Conservation (phyloP, 2,329 filamentous ascomycete species). For the Hirsutella minnesotensis region DNA sequence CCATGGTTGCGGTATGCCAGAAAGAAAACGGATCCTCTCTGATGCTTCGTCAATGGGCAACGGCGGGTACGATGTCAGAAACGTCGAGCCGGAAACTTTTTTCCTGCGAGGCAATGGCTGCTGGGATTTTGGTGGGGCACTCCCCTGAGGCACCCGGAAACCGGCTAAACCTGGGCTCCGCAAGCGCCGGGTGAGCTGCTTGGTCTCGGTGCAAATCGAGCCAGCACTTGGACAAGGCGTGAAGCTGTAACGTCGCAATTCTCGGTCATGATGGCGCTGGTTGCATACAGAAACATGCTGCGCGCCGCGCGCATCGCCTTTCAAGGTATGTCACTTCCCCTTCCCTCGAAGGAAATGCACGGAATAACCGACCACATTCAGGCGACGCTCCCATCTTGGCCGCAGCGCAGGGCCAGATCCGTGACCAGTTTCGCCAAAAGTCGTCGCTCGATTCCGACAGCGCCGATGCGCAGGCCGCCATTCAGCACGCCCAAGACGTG, state of each 20-base stretch:
- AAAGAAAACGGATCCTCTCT: slow-evolving; percentile 1
- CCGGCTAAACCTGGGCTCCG: slow-evolving; percentile 13
- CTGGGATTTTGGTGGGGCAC: slow-evolving; percentile 4
- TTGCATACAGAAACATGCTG: slow-evolving; percentile 70
- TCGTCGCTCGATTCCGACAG: slow-evolving; percentile 44
- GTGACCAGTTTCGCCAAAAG: slow-evolving; percentile 60
- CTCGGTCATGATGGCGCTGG: slow-evolving; percentile 44
- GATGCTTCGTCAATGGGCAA: background rate
- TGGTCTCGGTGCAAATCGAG: no score
- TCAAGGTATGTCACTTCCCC: slow-evolving; percentile 46
- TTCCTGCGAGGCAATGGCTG: background rate
- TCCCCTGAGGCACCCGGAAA: slow-evolving; percentile 5
- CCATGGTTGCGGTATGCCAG: slow-evolving; percentile 37
- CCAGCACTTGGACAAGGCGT: no score
- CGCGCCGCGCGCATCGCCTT: slow-evolving; percentile 78
- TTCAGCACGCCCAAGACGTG: slow-evolving; percentile 73
- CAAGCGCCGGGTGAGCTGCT: no score
- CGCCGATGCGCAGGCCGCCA: slow-evolving; percentile 47
- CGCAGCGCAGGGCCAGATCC: slow-evolving; percentile 62
- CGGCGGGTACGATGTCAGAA: background rate
- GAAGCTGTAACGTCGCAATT: no score
- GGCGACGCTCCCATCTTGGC: slow-evolving; percentile 58
- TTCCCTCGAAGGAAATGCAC: no score
- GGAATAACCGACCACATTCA: slow-evolving; percentile 28
- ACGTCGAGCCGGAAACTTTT: slow-evolving; percentile 3